Evolutionary conservation across 2,329 filamentous ascomycete genomes (phyloP), one percentile per base, ranked within the genome.

Genomic region (Sphaerulina vaccinii): DNA sequence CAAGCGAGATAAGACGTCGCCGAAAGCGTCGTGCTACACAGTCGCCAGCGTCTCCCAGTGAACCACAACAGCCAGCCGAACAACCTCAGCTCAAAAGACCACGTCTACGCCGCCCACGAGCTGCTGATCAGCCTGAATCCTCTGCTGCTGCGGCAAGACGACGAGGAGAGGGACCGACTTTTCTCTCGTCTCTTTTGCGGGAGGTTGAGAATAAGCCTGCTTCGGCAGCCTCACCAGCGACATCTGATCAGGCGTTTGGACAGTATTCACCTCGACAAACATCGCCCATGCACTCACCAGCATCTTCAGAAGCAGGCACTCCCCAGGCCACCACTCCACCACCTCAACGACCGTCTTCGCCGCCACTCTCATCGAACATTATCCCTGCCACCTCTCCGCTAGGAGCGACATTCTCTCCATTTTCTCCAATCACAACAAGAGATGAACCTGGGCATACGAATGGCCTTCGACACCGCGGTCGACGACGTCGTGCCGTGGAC

Each of bases 31-130:
- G 90, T 66, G 95, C 80, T 1, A 87, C 86, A 10, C 80, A 81
- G 9, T 91, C 89, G 5, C 87, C 87, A 2, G 76, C 76, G 4
- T 87, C 90, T 59, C 77, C 81, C 23, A 82, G 83, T 19, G 71
- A 74, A 45, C 82, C 53, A 16, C 70, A 92, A 62, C 87, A 54
- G 27, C 35, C 87, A 0, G 85, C 55, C 2, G 61, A 64, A 44
- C 57, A 93, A 68, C 83, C 91, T 44, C 91, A 88, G 69, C 75
- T 95, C 39, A 96, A 96, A 72, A 86, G 91, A 13, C 91, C 91
- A 23, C 83, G 91, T 22, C 49, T 67, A 15, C 57, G 62, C 27
- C 59, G 63, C 5, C 61, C 61, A 86, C 44, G 74, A 21, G 73
- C 71, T 13, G 74, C 75, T 13, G 59, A 68, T 70, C 49, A 72